Conservation (phyloP, 2,329 filamentous ascomycete species). For the Simplicillium aogashimaense region DNA sequence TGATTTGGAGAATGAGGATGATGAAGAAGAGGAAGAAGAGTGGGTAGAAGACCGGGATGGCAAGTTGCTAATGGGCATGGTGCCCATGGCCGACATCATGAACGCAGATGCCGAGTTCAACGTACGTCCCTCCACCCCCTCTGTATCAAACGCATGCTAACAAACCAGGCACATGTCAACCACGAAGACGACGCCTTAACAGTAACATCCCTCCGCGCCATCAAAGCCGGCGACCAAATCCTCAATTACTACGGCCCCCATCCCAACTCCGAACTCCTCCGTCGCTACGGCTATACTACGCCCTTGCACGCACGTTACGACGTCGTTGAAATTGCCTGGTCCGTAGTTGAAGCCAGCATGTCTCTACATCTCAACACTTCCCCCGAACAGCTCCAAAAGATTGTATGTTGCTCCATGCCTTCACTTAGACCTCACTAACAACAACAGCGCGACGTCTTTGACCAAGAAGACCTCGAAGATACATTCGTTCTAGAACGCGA, state of each 20-base stretch:
- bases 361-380: slow-evolving; percentile 26
- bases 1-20: slow-evolving; percentile 54
- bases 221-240: slow-evolving; percentile 64
- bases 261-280: slow-evolving; percentile 70
- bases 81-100: slow-evolving; percentile 81
- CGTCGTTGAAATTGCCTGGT: slow-evolving; percentile 67
- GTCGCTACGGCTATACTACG: slow-evolving; percentile 83
- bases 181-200: slow-evolving; percentile 47
- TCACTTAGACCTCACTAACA: no score
- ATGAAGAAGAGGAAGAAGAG: slow-evolving; percentile 50
- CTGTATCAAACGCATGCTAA: background rate
- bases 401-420: no score
- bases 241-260: slow-evolving; percentile 86
- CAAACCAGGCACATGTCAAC: slow-evolving; percentile 38
- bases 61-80: slow-evolving; percentile 65
- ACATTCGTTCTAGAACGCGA: slow-evolving; percentile 59
- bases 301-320: slow-evolving; percentile 68
- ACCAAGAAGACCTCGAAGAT: slow-evolving; percentile 63
- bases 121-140: slow-evolving; percentile 28
- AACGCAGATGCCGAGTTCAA: slow-evolving; percentile 88
- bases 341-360: slow-evolving; percentile 40
- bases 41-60: slow-evolving; percentile 56
- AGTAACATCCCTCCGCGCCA: slow-evolving; percentile 61
- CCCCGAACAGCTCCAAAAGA: slow-evolving; percentile 26
- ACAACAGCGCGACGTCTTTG: slow-evolving; percentile 31